A percentile compares a stretch with the other conserved stretches of the same genome.
Evolutionary conservation across 2,329 filamentous ascomycete genomes (phyloP).

Genomic region (Aspergillus floridensis): DNA sequence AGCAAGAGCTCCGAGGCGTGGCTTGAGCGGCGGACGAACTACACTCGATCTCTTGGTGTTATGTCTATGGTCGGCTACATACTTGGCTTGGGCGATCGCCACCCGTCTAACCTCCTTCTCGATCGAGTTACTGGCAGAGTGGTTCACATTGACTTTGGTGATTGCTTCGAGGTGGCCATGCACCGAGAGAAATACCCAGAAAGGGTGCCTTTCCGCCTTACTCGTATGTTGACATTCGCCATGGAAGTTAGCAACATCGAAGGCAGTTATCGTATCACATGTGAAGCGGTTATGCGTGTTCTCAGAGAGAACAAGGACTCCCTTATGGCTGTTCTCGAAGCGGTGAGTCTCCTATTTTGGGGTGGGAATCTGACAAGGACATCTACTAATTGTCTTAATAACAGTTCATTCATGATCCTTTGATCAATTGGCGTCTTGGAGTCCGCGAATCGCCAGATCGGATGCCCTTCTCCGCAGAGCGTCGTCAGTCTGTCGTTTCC

Average conservation of each 20-base stretch:
- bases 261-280: slow-evolving; percentile 96
- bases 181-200: slow-evolving; percentile 99
- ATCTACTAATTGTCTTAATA: slow-evolving; percentile 9
- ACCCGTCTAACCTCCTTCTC: slow-evolving; percentile 97
- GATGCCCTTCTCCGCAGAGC: slow-evolving; percentile 60
- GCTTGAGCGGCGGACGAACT: slow-evolving; percentile 97
- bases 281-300: slow-evolving; percentile 97
- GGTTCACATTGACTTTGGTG: slow-evolving; percentile 97
- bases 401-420: slow-evolving; percentile 97
- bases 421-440: slow-evolving; percentile 90
- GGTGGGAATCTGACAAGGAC: too few species aligned
- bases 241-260: slow-evolving; percentile 99
- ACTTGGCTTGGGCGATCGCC: slow-evolving; percentile 89
- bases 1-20: slow-evolving; percentile 97
- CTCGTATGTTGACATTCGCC: slow-evolving; percentile 97
- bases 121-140: slow-evolving; percentile 95
- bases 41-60: slow-evolving; percentile 92
- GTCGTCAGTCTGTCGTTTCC: slow-evolving; percentile 58
- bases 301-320: slow-evolving; percentile 96
- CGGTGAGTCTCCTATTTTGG: slow-evolving; percentile 60
- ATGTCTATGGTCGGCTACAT: slow-evolving; percentile 99
- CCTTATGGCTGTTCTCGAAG: slow-evolving; percentile 96
- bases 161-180: slow-evolving; percentile 99
- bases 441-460: slow-evolving; percentile 60
- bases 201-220: slow-evolving; percentile 93